A percentile compares a stretch with the other conserved stretches of the same genome.
Conservation (phyloP, 2,329 filamentous ascomycete genomes). For the Ophiognomonia clavigignenti-juglandacearum region DNA sequence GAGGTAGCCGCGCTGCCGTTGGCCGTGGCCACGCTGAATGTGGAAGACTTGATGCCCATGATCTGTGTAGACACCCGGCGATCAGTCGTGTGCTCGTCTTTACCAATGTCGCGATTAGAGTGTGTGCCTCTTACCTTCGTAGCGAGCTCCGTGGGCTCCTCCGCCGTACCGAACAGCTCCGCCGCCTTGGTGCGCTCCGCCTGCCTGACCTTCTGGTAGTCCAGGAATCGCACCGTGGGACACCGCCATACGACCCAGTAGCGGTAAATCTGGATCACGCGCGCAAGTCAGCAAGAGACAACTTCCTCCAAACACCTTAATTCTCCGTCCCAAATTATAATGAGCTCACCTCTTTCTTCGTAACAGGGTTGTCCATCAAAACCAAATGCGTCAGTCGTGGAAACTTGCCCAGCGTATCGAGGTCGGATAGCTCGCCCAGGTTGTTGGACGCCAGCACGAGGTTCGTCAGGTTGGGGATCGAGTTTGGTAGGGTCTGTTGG, state of each 20-base stretch:
- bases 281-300: too few relatives aligned
- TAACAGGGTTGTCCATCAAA: conserved; percentile 81
- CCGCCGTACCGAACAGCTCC: conserved; percentile 76
- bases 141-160: conserved; percentile 76
- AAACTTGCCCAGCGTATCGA: conserved; percentile 73
- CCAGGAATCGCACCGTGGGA: conserved; percentile 81
- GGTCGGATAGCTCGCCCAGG: conserved; percentile 75
- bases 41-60: conserved; percentile 76
- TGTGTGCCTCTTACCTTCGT: conserved; percentile 53
- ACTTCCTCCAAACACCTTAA: conserved; percentile 9
- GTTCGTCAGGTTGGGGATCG: conserved; percentile 76
- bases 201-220: conserved; percentile 88
- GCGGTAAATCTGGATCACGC: too few relatives aligned
- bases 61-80: conserved; percentile 62
- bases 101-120: too few relatives aligned
- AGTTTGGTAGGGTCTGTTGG: conserved; percentile 67
- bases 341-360: conserved; percentile 87
- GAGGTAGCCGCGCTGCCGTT: conserved; percentile 37
- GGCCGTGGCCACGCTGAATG: conserved; percentile 55
- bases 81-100: too few relatives aligned
- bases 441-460: conserved; percentile 82
- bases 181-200: conserved; percentile 70
- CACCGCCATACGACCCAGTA: conserved; percentile 87
- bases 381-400: conserved; percentile 71
- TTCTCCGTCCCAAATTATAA: conserved; percentile 2